Conservation (phyloP, 495 filamentous ascomycete genomes). For the Tetracladium marchalianum region DNA sequence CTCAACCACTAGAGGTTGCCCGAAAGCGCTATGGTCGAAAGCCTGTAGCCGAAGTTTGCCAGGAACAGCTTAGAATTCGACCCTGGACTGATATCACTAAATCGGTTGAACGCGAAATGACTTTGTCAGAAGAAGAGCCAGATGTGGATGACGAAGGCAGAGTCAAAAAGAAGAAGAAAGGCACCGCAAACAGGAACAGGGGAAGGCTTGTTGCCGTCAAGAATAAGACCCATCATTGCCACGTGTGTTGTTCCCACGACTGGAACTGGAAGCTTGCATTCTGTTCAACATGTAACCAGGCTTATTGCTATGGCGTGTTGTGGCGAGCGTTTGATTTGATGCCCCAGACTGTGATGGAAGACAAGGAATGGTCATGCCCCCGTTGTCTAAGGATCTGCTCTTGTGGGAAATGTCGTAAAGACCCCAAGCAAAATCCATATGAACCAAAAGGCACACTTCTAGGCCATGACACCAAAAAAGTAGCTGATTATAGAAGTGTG, state of each 20-base stretch:
- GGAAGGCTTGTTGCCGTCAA: constrained; percentile 2
- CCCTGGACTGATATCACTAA: constrained; percentile 44
- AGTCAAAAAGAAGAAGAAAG: constrained; percentile 34
- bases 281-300: constrained; percentile 61
- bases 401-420: constrained; percentile 61
- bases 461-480: constrained; percentile 77
- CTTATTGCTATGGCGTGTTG: constrained; percentile 82
- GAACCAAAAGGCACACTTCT: constrained; percentile 74
- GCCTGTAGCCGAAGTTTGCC: constrained; percentile 79
- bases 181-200: constrained; percentile 6
- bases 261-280: constrained; percentile 69
- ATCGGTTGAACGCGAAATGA: constrained; percentile 8
- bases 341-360: constrained; percentile 69
- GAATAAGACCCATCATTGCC: constrained; percentile 42
- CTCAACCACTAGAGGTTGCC: constrained; percentile 53
- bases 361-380: constrained; percentile 75
- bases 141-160: constrained; percentile 41
- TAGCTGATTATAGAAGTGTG: constrained; percentile 81
- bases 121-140: constrained; percentile 25
- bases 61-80: constrained; percentile 67
- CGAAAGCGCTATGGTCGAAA: constrained; percentile 54
- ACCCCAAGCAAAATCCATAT: constrained; percentile 45
- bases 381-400: constrained; percentile 78
- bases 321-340: constrained; percentile 83
- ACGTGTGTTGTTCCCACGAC: constrained; percentile 70